Evolutionary conservation across 495 filamentous ascomycete genomes (phyloP), one percentile per base, ranked within the genome.

Genomic region (Aspergillus carlsbadensis): DNA sequence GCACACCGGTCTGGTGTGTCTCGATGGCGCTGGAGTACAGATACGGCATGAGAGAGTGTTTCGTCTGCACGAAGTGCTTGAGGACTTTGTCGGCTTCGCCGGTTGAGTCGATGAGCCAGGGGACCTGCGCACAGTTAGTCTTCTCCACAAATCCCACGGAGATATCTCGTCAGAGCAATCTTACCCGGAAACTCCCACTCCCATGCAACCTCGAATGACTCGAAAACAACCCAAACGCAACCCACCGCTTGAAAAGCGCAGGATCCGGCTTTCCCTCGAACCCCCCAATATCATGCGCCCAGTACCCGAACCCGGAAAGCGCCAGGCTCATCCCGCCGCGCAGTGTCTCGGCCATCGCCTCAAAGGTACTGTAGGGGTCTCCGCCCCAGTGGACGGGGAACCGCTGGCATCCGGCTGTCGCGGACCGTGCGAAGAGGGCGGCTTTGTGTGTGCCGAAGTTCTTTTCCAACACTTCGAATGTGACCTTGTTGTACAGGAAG

Each of bases 371-470:
- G 43, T 56, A 49, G 10, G 54, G 54, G 22, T 56, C 54, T 41
- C 54, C 54, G 24, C 54, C 54, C 54, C 54, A 56, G 44, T 56
- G 54, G 21, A 56, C 54, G 20, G 54, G 54, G 54, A 56, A 56
- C 3, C 44, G 54, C 42, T 56, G 54, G 35, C 54, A 56, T 4
- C 54, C 54, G 7, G 54, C 54, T 1, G 54, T 56, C 8, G 54
- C 54, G 21, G 54, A 56, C n/a, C 54, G 43, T 5, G 54, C 54
- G 44, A 56, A 56, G 20, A 56, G 54, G 1, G 54, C 54, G n/a
- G 54, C 54, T 20, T 56, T 56, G 35, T 56, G 42, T 13, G 13
- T 2, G 34, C 54, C 54, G 33, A 48, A 56, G 54, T 56, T 56
- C 18, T 21, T 24, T 5, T 17, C 31, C 4, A 56, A 34, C 15